Evolutionary conservation across 225 moss, liverwort and hornwort genomes (phyloP), one percentile per base, ranked within the genome.

Genomic region (Physcomitrium patens): DNA sequence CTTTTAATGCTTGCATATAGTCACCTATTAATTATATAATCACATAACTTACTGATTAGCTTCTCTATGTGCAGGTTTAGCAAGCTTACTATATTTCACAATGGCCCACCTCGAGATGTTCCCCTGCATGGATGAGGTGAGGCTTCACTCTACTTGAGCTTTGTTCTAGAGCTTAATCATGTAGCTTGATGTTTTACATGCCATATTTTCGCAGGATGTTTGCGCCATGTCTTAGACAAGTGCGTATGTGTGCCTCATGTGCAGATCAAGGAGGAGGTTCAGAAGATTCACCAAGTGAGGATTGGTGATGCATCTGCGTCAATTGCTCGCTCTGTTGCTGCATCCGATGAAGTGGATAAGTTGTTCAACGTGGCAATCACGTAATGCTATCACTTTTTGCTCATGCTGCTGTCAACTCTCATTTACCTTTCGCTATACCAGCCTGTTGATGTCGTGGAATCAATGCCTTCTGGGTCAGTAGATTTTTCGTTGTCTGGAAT

Each of bases 301-400:
- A 49, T 69, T 11, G 64, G 75, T 12, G 75, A 80, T 41, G 12
- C 20, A 0, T 12, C 0, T 0, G 51, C 37, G 56, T 70, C 81
- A 5, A 28, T 81, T 28, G 23, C 43, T 26, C 61, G 71, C 0
- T 1, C 81, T 26, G n/a, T 55, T 0, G 8, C 15, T 1, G 56
- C 63, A 49, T 65, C 65, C 2, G 50, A 76, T 3, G 66, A 81
- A 76, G 76, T 81, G 19, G 80, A 81, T 51, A 58, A 72, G 1
- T 55, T 49, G 1, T 60, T 76, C 65, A 76, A 71, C 52, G 1
- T 56, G 41, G 75, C 48, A 6, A 80, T 80, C 50, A 76, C 76
- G 59, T 69, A 54, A 28, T 44, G 20, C 42, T 43, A 43, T 22
- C 2, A 59, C 15, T 19, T 13, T 3, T 10, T 56, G 53, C 7